Percentiles rank a stretch among this genome's conserved stretches.
phyloP scores from a whole-genome alignment of 441 rosid species.

The Croton setiger region DNA sequence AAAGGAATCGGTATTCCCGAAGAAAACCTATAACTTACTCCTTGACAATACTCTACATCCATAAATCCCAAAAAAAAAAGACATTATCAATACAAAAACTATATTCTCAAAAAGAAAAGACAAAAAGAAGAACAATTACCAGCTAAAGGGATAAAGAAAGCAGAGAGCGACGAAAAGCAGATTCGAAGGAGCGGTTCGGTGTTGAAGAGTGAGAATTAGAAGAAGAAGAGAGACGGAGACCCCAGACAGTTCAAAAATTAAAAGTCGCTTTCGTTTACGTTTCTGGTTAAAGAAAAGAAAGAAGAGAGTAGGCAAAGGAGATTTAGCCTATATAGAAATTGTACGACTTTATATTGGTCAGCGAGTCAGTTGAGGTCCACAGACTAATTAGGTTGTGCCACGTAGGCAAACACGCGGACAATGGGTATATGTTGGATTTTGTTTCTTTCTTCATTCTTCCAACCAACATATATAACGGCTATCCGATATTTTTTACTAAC shows the following conservation, averaged over 20 bases:
- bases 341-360: constrained; percentile 6
- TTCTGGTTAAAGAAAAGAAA: not conserved
- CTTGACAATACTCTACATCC: not conserved
- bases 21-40: not conserved
- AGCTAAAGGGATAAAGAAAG: not conserved
- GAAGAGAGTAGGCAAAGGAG: not conserved
- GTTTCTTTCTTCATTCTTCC: constrained; percentile 1
- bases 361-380: not conserved
- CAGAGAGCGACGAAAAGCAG: not conserved
- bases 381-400: not conserved
- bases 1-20: not conserved
- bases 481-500: not conserved
- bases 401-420: constrained; percentile 6
- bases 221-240: not conserved
- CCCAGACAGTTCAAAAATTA: not conserved
- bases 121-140: not conserved
- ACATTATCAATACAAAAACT: not conserved
- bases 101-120: not conserved
- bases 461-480: constrained; percentile 13
- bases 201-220: too few relatives aligned
- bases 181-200: not conserved
- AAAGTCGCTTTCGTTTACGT: not conserved
- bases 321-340: too few relatives aligned
- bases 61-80: not conserved
- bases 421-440: not conserved